These are phyloP conservation scores for Brasilioporus rufonigricans DNA, from an alignment of 768 basidiomycete genomes.

Conservation along the genomic window DNA sequence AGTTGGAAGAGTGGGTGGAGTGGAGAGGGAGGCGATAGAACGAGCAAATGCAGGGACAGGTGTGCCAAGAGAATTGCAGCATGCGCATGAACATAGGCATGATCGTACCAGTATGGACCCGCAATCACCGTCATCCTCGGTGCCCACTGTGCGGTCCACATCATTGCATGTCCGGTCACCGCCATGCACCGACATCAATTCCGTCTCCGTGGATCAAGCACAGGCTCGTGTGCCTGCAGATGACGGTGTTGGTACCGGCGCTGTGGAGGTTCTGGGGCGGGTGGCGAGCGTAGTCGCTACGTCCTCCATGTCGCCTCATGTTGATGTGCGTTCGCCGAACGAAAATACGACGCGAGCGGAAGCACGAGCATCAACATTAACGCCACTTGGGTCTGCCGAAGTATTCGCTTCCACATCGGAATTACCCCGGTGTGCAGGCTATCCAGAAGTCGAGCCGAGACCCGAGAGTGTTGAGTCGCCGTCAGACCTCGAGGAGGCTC, in stretches of 20 bases:
- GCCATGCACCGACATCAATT: slow-evolving; percentile 16
- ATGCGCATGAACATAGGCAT: slow-evolving; percentile 17
- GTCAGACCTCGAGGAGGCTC: slow-evolving; percentile 44
- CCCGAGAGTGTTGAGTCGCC: slow-evolving; percentile 15
- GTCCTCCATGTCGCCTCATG: slow-evolving; percentile 25
- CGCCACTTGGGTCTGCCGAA: slow-evolving; percentile 13
- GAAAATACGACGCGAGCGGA: slow-evolving; percentile 12
- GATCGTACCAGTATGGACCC: slow-evolving; percentile 17
- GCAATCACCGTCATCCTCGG: slow-evolving; percentile 27
- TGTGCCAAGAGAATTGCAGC: slow-evolving; percentile 26
- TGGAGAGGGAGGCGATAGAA: slow-evolving; percentile 31
- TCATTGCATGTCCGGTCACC: slow-evolving; percentile 14
- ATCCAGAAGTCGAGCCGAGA: not conserved
- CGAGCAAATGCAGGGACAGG: slow-evolving; percentile 17
- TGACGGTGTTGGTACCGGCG: slow-evolving; percentile 18
- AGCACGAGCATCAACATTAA: slow-evolving; percentile 14
- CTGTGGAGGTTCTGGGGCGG: slow-evolving; percentile 15
- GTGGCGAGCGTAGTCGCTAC: slow-evolving; percentile 16
- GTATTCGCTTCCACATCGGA: slow-evolving; percentile 8
- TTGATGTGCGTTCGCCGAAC: slow-evolving; percentile 17
- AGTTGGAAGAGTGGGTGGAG: slow-evolving; percentile 29
- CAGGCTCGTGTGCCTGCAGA: slow-evolving; percentile 17
- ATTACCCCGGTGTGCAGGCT: not conserved
- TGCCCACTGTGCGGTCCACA: slow-evolving; percentile 7
- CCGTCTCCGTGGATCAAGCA: slow-evolving; percentile 22